Percentiles rank a stretch among this genome's conserved stretches.
These are phyloP conservation scores for Moricandia moricandioides DNA, from an alignment of 345 rosid genomes.

Conservation along the genomic window DNA sequence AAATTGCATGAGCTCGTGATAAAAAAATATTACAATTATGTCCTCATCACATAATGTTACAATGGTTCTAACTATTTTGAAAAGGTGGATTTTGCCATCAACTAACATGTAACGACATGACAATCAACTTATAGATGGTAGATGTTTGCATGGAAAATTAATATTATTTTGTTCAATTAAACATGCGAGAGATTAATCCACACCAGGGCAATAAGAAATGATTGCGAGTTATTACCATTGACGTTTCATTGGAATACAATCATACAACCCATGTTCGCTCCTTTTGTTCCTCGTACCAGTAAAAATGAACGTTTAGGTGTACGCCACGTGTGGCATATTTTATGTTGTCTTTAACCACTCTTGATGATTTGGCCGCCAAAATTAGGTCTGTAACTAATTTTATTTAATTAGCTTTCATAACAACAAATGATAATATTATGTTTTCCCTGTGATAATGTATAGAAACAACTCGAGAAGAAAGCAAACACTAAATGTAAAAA, in stretches of 20 bases:
- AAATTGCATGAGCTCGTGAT: not conserved
- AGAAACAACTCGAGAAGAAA: conserved; percentile 30
- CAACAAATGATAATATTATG: conserved; percentile 3
- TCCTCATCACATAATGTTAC: not conserved
- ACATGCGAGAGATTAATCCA: not conserved
- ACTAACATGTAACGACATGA: not conserved
- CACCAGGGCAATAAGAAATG: not conserved
- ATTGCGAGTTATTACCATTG: conserved; percentile 1
- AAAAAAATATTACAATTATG: not conserved
- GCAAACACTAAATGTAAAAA: conserved; percentile 6
- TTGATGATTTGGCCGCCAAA: conserved; percentile 39
- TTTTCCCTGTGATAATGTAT: conserved; percentile 28
- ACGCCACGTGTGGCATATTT: conserved; percentile 36
- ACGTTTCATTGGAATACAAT: not conserved
- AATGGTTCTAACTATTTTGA: not conserved
- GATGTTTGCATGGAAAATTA: not conserved
- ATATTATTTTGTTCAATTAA: not conserved
- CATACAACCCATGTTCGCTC: conserved; percentile 8
- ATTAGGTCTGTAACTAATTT: conserved; percentile 32
- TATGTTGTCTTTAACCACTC: conserved; percentile 25
- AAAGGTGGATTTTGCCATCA: not conserved
- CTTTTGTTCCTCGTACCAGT: conserved; percentile 26
- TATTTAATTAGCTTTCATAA: conserved; percentile 15
- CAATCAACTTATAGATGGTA: not conserved
- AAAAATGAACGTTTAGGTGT: conserved; percentile 23